Evolutionary conservation across 2,329 filamentous ascomycete species (phyloP), one percentile per base, ranked within the genome.

Genomic region (Fusarium sp.): DNA sequence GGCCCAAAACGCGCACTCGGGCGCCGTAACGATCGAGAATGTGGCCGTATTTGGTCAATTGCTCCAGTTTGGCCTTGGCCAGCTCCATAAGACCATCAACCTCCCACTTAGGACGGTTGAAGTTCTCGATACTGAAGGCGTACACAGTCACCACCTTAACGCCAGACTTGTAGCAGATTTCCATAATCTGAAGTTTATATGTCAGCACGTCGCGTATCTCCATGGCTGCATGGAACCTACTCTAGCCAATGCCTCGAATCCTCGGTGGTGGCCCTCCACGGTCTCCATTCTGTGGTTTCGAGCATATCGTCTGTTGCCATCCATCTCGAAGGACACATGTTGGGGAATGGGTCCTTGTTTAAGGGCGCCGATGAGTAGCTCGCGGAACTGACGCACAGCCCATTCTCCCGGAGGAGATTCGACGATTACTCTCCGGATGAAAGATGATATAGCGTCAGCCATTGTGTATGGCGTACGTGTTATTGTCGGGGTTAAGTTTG

Each of bases 281-380:
- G 94, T 97, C 83, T 99, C 96, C 78, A 99, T 97, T 69, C 95
- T 90, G 81, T 96, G 93, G 67, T 86, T 92, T 65, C 92, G 88
- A 15, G 96, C 96, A 82, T 97, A 99, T 45, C 96, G 91, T 75
- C 96, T 85, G 81, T 99, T 99, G 57, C 96, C 96, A 78, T 99
- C 96, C 96, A 99, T 99, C 73, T 97, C 95, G 77, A 99, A 99
- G n/a, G 96, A 96, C 64, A 99, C 89, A 88, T 99, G 96, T 76
- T 93, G 90, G 11, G 96, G 96, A 57, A 99, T 91, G 3, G 94
- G 93, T 0, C 96, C 96, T 80, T 97, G 95, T 76, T 91, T 91
- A 55, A 98, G 82, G 50, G 94, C 92, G 56, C 93, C 93, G 72
- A 99, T 96, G 67, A 98, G 85, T 51, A 97, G 83, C 78, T 97